Evolutionary conservation across 345 rosid genomes (phyloP), one percentile per base, ranked within the genome.

Genomic region (Jatropha curcas): DNA sequence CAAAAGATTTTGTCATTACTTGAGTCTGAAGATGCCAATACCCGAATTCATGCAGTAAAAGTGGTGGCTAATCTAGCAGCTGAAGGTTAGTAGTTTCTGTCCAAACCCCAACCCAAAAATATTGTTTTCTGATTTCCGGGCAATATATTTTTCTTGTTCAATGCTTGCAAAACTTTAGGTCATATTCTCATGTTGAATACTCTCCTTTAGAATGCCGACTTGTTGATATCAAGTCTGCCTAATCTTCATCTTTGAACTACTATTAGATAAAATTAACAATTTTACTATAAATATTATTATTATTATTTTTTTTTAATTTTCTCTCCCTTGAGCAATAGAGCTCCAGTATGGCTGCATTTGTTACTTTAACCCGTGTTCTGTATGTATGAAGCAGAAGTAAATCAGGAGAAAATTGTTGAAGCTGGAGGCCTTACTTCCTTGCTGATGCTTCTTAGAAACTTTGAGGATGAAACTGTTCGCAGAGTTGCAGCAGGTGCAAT

Each of bases 401-500:
- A 79, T 60, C 82, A 79, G 63, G 68, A 74, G 60, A 74, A 46
- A 64, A 79, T 79, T 70, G 82, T 79, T 51, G 79, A 79, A 66
- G 77, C 76, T 37, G 82, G 82, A 65, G 82, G 82, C 43, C 82
- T 79, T 70, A 71, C 79, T 51, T 74, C 82, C 53, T 71, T 79
- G 69, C 60, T 79, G 75, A 74, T 70, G 82, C 79, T 79, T 51
- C 82, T 79, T 35, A 65, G 76, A 79, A 74, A 71, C 63, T 79
- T 65, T 45, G 82, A 79, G 68, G 82, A 79, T 66, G 82, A 79
- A 79, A 79, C 79, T 50, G 75, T 79, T 65, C 76, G 79, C 57
- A 74, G 82, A 59, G 82, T 79, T 52, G 82, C 82, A 35, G 82
- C 82, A 7, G 82, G 82, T 37, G 82, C 82, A 39, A 66, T 79